Evolutionary conservation across 108 stramenopile genomes (phyloP).

Genomic region (Fragilaria crotonensis): DNA sequence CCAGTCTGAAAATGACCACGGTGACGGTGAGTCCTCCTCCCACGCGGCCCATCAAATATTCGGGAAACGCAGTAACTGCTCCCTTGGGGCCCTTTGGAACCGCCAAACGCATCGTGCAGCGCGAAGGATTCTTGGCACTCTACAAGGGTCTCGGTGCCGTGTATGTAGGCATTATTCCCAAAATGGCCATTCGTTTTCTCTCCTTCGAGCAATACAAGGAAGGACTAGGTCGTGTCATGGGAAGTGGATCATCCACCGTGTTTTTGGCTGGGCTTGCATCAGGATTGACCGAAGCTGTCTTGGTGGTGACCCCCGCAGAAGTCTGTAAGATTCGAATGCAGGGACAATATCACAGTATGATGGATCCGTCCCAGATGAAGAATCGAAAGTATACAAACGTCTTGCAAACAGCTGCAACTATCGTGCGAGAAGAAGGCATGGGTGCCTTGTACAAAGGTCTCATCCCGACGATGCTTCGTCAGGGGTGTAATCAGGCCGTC

Average conservation of each 20-base stretch:
- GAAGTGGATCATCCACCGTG: conserved; percentile 28
- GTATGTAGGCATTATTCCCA: conserved; percentile 91
- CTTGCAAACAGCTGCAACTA: conserved; percentile 78
- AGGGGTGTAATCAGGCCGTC: conserved; percentile 98
- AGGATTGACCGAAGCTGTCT: conserved; percentile 87
- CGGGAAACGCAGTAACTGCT: conserved; percentile 25
- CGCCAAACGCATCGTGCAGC: conserved; percentile 73
- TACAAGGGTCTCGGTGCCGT: conserved; percentile 98
- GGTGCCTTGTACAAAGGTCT: conserved; percentile 91
- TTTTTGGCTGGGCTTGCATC: conserved; percentile 86
- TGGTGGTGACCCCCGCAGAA: conserved; percentile 64
- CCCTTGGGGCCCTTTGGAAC: conserved; percentile 74
- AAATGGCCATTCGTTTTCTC: conserved; percentile 98
- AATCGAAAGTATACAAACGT: conserved; percentile 89
- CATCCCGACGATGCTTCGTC: conserved; percentile 93
- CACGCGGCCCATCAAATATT: not conserved
- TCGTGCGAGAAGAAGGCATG: conserved; percentile 88
- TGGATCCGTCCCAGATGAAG: conserved; percentile 74
- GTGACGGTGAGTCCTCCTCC: conserved; percentile 1
- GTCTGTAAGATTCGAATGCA: conserved; percentile 96
- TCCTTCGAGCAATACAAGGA: conserved; percentile 87
- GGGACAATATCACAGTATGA: conserved; percentile 80
- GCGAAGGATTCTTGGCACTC: conserved; percentile 91
- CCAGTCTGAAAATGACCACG: conserved; percentile 1
- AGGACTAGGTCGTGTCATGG: conserved; percentile 3